Evolutionary conservation across 2,329 filamentous ascomycete genomes (phyloP).

Genomic region (Ophiostoma triangulosporum): DNA sequence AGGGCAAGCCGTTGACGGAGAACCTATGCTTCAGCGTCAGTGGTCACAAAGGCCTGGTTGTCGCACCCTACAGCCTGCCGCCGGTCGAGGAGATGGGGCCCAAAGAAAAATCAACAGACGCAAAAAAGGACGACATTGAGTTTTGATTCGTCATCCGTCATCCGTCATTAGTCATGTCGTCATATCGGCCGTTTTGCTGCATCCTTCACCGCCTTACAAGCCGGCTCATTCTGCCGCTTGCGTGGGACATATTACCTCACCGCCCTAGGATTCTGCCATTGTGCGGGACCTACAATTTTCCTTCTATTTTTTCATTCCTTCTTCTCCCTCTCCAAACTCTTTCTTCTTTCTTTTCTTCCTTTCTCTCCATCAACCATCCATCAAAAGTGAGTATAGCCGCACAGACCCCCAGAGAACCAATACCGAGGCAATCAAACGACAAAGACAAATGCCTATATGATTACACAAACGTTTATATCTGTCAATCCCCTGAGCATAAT

Average conservation of each 20-base stretch:
- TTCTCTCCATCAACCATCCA: slow-evolving; percentile 1
- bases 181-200: not conserved
- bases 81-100: slow-evolving; percentile 62
- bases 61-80: slow-evolving; percentile 80
- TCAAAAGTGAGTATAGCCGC: slow-evolving; percentile 6
- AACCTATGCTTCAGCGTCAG: slow-evolving; percentile 87
- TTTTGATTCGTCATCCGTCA: slow-evolving; percentile 48
- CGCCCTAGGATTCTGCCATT: slow-evolving; percentile 9
- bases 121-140: slow-evolving; percentile 57
- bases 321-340: not conserved
- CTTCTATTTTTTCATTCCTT: slow-evolving; percentile 7
- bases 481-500: slow-evolving; percentile 43
- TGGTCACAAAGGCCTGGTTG: slow-evolving; percentile 62
- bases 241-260: no score
- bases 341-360: slow-evolving; percentile 5
- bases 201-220: not conserved
- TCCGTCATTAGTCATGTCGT: not conserved
- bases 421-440: not conserved
- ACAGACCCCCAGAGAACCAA: not conserved
- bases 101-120: slow-evolving; percentile 27
- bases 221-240: not conserved
- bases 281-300: not conserved
- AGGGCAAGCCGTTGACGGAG: slow-evolving; percentile 55
- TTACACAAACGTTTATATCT: slow-evolving; percentile 38
- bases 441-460: slow-evolving; percentile 25